Evolutionary conservation across 768 basidiomycete genomes (phyloP), one percentile per base, ranked within the genome.

Genomic region (Holtermanniella nyarrowii): DNA sequence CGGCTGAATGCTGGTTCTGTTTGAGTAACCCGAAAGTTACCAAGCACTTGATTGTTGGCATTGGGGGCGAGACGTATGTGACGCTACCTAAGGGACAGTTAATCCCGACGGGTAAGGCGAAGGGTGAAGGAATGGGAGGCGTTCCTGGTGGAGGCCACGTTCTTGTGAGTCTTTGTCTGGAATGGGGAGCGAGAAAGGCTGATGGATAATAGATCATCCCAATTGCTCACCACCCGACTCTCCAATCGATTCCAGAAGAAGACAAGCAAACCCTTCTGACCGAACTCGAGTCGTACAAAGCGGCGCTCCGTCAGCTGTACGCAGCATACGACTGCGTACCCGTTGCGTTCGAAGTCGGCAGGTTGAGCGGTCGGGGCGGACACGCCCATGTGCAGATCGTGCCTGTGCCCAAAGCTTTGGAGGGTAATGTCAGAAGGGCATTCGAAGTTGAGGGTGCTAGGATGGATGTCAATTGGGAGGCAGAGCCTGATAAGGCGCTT

Each of bases 141-240:
- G 84, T 97, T 20, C 95, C 95, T 1, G 95, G 95, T 18, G 95
- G 95, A 20, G 95, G 95, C 0, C 95, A 99, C 68, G 83, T 93
- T 31, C 79, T 99, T 37, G 85, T 97, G 50, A 84, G 96, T 23
- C 39, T 4, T 31, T 10, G 5, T 20, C n/a, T 21, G 26, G 0
- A 41, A 53, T 1, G 16, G 11, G 11, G 16, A 2, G 18, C 37
- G 3, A 37, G 31, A 7, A n/a, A n/a, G 10, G 31, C 18, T 18
- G 50, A 42, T 24, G 41, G 18, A 16, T 16, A 1, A 7, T 55
- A 75, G 75, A 75, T 99, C 63, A 71, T 73, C 27, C 72, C 72
- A 26, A 72, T 73, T 49, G 82, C 86, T 0, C 95, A 99, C 71
- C 88, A 87, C 63, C 87, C 87, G 5, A 95, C 93, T 0, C 83